Base-by-base conservation (phyloP, 2,329 filamentous ascomycete species). In the Monilinia fructigena region DNA sequence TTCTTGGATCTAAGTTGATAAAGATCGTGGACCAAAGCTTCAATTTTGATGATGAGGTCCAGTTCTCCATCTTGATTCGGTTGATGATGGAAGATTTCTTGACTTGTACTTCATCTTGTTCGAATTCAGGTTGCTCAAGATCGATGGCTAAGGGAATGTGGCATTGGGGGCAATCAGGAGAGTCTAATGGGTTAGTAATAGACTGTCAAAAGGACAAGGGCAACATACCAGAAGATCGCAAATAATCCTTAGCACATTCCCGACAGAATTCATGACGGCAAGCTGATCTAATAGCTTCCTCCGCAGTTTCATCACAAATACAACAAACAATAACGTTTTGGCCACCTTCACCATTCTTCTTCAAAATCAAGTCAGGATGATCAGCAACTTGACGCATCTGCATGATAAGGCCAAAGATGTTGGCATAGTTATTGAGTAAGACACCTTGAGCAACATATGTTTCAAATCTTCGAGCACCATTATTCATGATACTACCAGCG, bases 51-150 rank as follows among this genome's bases (percentile, higher is more conserved):
- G 93, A 97, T 0, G 92, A 97, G 0, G 93, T 97, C 95, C 95
- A 99, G 74, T 98, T 91, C 77, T 96, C 92, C 93, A 98, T 97
- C 79, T 94, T 92, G 80, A 99, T 98, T 65, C 95, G 91, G 77
- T 98, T 98, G 82, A 98, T 96, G 77, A 99, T 99, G 1, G 93
- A 97, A 18, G 88, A 93, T 79, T 97, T 97, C 84, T 97, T 97
- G 68, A 97, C 88, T 8, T 88, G 80, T 1, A 87, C 84, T 76
- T 94, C 91, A 69, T 97, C 92, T 78, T 97, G 93, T 78, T 97
- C 93, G 64, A 97, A 93, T 72, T 96, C 93, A 0, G 93, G 92
- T 79, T 97, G 93, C 76, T 97, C 94, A 50, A 97, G 87, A 77
- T 99, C 95, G 72, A 99, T 96, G 0, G 88, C 86, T 7, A 99